Conservation (phyloP, 306 rosid genomes). For the Cajanus cajan region DNA sequence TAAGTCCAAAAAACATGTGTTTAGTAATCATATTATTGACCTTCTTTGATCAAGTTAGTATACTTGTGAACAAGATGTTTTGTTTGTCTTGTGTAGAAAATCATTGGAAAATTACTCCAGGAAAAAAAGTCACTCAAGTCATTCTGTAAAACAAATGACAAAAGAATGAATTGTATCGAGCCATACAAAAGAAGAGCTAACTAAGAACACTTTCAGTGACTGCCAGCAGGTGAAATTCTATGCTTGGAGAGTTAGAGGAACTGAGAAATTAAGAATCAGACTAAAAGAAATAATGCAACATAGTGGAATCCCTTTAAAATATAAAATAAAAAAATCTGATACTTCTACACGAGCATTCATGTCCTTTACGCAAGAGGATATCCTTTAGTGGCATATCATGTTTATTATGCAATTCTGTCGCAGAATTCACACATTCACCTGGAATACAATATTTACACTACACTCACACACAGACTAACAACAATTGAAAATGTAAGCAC, state of each 20-base stretch:
- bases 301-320: background rate
- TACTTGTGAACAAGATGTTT: background rate
- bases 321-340: background rate
- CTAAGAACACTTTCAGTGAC: background rate
- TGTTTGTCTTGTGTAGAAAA: background rate
- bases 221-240: background rate
- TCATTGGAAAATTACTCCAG: background rate
- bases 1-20: background rate
- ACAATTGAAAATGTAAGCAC: slow-evolving; percentile 18
- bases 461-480: background rate
- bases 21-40: background rate
- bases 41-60: background rate
- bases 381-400: background rate
- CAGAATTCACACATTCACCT: background rate
- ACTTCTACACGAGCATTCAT: background rate
- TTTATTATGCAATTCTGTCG: background rate
- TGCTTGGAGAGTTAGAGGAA: background rate
- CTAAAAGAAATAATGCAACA: background rate
- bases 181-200: too few species aligned
- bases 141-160: background rate
- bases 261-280: background rate
- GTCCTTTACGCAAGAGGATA: background rate
- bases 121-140: background rate
- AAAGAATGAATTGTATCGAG: too few species aligned
- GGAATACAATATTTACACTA: background rate